A percentile compares a stretch with the other conserved stretches of the same genome.
Evolutionary conservation across 1,284 basidiomycete genomes (phyloP).

Genomic region (Sporisorium scitamineum): DNA sequence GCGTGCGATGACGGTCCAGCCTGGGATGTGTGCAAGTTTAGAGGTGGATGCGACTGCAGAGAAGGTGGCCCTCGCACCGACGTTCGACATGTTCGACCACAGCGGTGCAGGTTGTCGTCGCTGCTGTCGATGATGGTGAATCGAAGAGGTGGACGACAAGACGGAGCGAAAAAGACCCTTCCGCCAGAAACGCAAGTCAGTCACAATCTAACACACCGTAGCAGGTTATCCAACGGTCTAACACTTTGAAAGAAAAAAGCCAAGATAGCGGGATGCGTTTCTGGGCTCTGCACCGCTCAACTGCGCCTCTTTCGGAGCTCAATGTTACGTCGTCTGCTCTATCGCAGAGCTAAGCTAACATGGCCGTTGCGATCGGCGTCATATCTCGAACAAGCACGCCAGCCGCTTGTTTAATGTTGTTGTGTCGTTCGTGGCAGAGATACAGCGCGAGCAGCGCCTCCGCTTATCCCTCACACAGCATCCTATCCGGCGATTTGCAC

Average conservation of each 20-base stretch:
- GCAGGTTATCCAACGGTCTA: too few relatives aligned
- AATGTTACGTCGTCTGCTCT: constrained; percentile 6
- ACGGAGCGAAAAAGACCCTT: not conserved
- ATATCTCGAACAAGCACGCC: not conserved
- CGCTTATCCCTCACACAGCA: not conserved
- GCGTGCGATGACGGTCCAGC: constrained; percentile 38
- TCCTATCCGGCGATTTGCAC: constrained; percentile 8
- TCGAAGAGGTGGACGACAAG: not conserved
- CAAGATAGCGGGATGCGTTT: not conserved
- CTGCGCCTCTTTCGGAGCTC: constrained; percentile 5
- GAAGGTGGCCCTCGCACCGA: constrained; percentile 6
- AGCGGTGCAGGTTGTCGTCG: not conserved
- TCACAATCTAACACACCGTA: not conserved
- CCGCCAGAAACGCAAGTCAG: too few relatives aligned
- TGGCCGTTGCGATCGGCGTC: not conserved
- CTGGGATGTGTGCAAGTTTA: constrained; percentile 41
- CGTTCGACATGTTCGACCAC: constrained; percentile 18
- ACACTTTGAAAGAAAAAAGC: not conserved
- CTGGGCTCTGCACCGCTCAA: not conserved
- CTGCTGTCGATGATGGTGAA: not conserved
- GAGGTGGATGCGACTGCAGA: constrained; percentile 17
- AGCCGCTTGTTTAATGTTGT: too few relatives aligned
- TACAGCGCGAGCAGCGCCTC: too few relatives aligned
- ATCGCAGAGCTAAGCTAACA: not conserved
- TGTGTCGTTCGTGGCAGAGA: too few relatives aligned